phyloP scores from a whole-genome alignment of 2,329 filamentous ascomycete genomes.

The Iodosphaeria phyllophila region DNA sequence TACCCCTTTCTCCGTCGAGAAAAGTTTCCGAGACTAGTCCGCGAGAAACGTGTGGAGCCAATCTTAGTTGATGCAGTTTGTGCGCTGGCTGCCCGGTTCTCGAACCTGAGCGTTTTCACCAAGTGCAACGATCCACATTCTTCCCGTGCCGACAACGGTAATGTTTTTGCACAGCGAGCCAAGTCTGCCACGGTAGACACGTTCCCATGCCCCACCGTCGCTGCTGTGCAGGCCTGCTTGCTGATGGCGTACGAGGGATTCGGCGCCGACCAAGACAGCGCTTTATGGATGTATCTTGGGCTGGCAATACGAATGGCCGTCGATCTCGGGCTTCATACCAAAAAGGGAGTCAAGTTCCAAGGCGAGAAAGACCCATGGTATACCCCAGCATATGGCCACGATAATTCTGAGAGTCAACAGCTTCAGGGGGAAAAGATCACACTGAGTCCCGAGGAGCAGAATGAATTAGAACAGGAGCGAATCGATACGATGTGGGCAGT shows the following conservation, averaged over 20 bases:
- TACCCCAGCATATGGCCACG: slow-evolving; percentile 19
- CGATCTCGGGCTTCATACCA: slow-evolving; percentile 65
- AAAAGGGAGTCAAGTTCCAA: slow-evolving; percentile 51
- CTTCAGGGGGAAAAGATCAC: slow-evolving; percentile 23
- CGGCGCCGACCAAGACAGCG: slow-evolving; percentile 73
- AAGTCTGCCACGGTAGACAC: slow-evolving; percentile 70
- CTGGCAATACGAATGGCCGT: slow-evolving; percentile 72
- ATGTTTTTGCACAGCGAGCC: slow-evolving; percentile 63
- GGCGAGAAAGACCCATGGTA: slow-evolving; percentile 32
- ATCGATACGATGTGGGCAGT: slow-evolving; percentile 84
- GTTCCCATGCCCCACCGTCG: slow-evolving; percentile 65
- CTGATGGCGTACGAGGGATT: slow-evolving; percentile 81
- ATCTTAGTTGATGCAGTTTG: slow-evolving; percentile 80
- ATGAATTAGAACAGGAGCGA: slow-evolving; percentile 58
- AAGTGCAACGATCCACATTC: slow-evolving; percentile 28
- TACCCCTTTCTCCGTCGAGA: slow-evolving; percentile 65
- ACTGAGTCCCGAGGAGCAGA: slow-evolving; percentile 31
- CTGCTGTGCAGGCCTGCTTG: slow-evolving; percentile 67
- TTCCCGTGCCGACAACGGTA: slow-evolving; percentile 49
- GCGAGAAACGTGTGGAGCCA: slow-evolving; percentile 64
- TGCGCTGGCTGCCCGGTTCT: slow-evolving; percentile 66
- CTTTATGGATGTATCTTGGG: slow-evolving; percentile 84
- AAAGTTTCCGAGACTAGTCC: slow-evolving; percentile 55
- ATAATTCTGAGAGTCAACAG: slow-evolving; percentile 14
- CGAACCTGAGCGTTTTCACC: slow-evolving; percentile 34